Evolutionary conservation across 352 stramenopile genomes (phyloP).

Genomic region (Phytophthora boehmeriae): DNA sequence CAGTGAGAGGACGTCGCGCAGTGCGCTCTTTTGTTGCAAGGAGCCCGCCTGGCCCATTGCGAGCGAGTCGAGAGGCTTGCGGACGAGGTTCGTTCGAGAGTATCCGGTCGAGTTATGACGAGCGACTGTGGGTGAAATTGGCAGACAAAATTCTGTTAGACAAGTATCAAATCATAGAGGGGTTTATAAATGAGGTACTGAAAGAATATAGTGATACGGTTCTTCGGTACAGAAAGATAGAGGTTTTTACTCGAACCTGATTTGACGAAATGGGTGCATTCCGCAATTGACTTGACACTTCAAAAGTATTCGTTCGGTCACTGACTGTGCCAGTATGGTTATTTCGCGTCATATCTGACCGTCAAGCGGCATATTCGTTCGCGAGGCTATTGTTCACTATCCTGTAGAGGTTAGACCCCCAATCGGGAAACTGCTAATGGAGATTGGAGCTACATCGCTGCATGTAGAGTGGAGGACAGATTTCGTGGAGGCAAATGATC

Average conservation of each 20-base stretch:
- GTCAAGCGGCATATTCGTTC: too few species aligned
- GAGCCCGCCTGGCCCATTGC: constrained; percentile 81
- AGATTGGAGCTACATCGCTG: too few species aligned
- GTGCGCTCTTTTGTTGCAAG: constrained; percentile 78
- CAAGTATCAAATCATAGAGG: not conserved
- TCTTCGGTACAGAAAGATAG: not conserved
- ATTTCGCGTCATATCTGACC: too few species aligned
- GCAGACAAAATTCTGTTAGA: not conserved
- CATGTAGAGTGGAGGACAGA: too few species aligned
- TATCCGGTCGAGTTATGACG: constrained; percentile 17
- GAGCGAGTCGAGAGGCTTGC: not conserved
- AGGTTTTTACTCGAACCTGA: constrained; percentile 2
- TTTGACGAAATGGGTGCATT: constrained; percentile 4
- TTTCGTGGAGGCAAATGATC: too few species aligned
- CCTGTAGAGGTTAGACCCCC: too few species aligned
- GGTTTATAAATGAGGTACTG: not conserved
- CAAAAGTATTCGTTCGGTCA: too few species aligned
- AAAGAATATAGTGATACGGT: not conserved
- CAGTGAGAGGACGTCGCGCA: constrained; percentile 73
- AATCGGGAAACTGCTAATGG: too few species aligned
- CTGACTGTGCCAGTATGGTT: too few species aligned
- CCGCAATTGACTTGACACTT: not conserved
- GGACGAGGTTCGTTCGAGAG: not conserved
- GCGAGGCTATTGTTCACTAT: too few species aligned
- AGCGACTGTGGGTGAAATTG: not conserved